Evolutionary conservation across 306 rosid genomes (phyloP), one percentile per base, ranked within the genome.

Genomic region (Cucurbita ficifolia): DNA sequence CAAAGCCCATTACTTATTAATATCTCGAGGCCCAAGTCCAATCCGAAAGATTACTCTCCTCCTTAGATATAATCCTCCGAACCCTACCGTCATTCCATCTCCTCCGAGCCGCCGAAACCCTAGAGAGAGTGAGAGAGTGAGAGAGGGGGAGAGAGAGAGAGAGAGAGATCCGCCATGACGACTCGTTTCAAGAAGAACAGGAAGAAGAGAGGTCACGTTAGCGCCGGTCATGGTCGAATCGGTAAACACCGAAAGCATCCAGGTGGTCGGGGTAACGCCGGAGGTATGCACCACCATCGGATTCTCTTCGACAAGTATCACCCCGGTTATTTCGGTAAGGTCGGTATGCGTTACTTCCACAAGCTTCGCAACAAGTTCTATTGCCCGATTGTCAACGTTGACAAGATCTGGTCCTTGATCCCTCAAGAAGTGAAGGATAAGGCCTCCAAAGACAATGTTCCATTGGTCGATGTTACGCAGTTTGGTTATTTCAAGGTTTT

Each of bases 251-350:
- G 96, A 4, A 91, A 88, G 89, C 97, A 91, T 53, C 97, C 97
- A 2, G 92, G 97, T 0, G 97, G 97, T 24, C 87, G 97, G 0
- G 96, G 97, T 36, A 91, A 91, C 77, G 97, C 97, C 53, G 97
- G 97, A 54, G 97, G 97, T 17, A 87, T 91, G 97, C 97, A 91
- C 86, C 97, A 90, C 82, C 97, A 91, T 81, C 87, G 96, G 1
- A 91, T 91, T 79, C 90, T 91, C 4, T 91, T 91, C 90, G 97
- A 91, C 83, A 91, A 91, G 84, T 91, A 91, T 56, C 97, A 91
- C 16, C 97, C 97, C 0, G 96, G 97, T 29, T 91, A 81, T 73
- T 91, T 91, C 49, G 97, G 97, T 7, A 91, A 91, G 76, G 97
- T 91, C 3, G 97, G 97, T 12, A 91, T 91, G 97, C 79, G 97